A percentile compares a stretch with the other conserved stretches of the same genome.
These are phyloP conservation scores for Warburgia ugandensis DNA, from an alignment of 164 flowering plant genomes.

Conservation along the genomic window DNA sequence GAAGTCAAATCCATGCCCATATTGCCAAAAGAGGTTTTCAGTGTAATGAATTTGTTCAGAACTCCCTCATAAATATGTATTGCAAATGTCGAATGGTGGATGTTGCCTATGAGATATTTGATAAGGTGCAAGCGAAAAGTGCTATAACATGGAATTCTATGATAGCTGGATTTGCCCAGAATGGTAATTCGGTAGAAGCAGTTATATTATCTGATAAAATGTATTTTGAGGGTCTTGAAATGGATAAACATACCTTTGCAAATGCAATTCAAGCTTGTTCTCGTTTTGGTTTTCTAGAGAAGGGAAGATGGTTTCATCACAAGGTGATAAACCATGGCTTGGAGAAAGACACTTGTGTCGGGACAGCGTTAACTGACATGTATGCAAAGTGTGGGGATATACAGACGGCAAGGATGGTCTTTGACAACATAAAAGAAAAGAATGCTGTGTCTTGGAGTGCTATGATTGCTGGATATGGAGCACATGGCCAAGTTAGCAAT, in stretches of 20 bases:
- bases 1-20: slow-evolving; percentile 56
- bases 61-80: slow-evolving; percentile 72
- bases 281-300: slow-evolving; percentile 48
- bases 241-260: slow-evolving; percentile 53
- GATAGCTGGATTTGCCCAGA: slow-evolving; percentile 61
- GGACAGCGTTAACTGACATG: slow-evolving; percentile 68
- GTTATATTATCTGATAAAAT: slow-evolving; percentile 52
- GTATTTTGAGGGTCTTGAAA: slow-evolving; percentile 33
- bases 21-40: slow-evolving; percentile 31
- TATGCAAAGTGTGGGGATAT: slow-evolving; percentile 80
- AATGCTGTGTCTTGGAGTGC: slow-evolving; percentile 71
- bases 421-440: slow-evolving; percentile 39
- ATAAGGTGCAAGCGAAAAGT: slow-evolving; percentile 21
- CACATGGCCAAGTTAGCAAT: slow-evolving; percentile 42
- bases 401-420: slow-evolving; percentile 40
- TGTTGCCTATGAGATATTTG: slow-evolving; percentile 40
- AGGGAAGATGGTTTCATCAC: slow-evolving; percentile 78
- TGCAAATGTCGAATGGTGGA: slow-evolving; percentile 52
- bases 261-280: slow-evolving; percentile 73
- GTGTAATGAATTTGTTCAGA: slow-evolving; percentile 51
- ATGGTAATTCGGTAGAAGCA: slow-evolving; percentile 54
- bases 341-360: slow-evolving; percentile 31
- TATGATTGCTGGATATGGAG: slow-evolving; percentile 65
- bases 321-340: slow-evolving; percentile 49
- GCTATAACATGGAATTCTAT: slow-evolving; percentile 73